These are phyloP conservation scores for Diaporthe vaccinii DNA, from an alignment of 2,329 filamentous ascomycete genomes.

Conservation along the genomic window DNA sequence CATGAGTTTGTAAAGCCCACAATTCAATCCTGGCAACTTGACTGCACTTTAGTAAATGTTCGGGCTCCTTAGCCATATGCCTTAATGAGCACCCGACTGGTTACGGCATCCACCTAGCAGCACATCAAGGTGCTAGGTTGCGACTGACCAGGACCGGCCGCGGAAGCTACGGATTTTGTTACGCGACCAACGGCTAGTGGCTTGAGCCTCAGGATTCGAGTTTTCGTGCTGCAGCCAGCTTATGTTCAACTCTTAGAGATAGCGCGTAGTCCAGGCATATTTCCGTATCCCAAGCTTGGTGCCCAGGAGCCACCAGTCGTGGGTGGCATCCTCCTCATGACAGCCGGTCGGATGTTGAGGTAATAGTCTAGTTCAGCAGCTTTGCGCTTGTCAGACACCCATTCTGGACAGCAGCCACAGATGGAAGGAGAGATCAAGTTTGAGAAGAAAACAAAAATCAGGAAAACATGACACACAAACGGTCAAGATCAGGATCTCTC, in stretches of 20 bases:
- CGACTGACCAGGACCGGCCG: not conserved
- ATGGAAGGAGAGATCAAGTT: not conserved
- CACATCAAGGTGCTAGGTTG: not conserved
- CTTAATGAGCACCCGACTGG: not conserved
- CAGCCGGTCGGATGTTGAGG: slow-evolving; percentile 29
- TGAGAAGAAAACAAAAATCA: too few species aligned
- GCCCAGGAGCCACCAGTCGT: slow-evolving; percentile 31
- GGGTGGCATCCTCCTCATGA: slow-evolving; percentile 15
- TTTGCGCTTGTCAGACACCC: slow-evolving; percentile 1
- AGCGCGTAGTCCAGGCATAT: not conserved
- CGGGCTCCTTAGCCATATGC: not conserved
- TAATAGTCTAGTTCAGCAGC: slow-evolving; percentile 33
- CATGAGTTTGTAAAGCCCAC: not conserved
- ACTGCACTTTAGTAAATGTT: not conserved
- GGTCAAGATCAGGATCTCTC: not conserved
- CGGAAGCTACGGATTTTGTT: slow-evolving; percentile 3
- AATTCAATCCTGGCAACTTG: not conserved
- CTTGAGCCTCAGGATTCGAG: not conserved
- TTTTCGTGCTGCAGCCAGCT: not conserved
- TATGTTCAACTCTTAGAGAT: not conserved
- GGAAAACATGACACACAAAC: not conserved
- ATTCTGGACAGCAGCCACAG: not conserved
- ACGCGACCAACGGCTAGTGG: not conserved
- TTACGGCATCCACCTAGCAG: not conserved
- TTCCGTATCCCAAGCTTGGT: slow-evolving; percentile 30